Percentiles rank a stretch among this genome's conserved stretches.
Conservation (phyloP, 78 protist species). For the Bodo saltans region DNA sequence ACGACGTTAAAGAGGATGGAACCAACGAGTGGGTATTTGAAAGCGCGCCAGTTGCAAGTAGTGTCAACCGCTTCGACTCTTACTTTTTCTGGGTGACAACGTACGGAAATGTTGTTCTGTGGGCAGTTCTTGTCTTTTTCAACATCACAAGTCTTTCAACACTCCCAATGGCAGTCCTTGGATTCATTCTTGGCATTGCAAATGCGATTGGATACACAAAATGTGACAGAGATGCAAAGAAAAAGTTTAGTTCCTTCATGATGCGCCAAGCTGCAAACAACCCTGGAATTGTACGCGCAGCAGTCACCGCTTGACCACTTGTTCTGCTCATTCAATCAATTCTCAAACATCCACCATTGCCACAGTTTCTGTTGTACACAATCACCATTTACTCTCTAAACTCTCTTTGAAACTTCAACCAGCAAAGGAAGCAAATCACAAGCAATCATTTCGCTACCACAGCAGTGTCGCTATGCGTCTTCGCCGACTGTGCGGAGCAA, state of each 20-base stretch:
- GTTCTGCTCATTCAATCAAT: no score
- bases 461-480: no score
- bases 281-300: not conserved
- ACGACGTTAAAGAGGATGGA: slow-evolving; percentile 69
- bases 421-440: no score
- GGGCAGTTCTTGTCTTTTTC: slow-evolving; percentile 42
- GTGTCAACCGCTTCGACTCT: slow-evolving; percentile 23
- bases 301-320: no score
- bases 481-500: no score
- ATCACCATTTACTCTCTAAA: no score
- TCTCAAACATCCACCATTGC: no score
- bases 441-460: no score
- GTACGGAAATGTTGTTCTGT: slow-evolving; percentile 33
- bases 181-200: not conserved
- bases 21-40: slow-evolving; percentile 75
- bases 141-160: not conserved
- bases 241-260: not conserved
- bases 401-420: no score
- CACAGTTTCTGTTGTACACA: no score
- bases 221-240: not conserved
- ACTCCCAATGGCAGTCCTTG: not conserved
- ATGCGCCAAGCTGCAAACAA: not conserved
- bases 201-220: slow-evolving; percentile 19
- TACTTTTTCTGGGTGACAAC: slow-evolving; percentile 61
- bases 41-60: not conserved